A percentile compares a stretch with the other conserved stretches of the same genome.
Conservation (phyloP, 768 basidiomycete species). For the Suillus subluteus region DNA sequence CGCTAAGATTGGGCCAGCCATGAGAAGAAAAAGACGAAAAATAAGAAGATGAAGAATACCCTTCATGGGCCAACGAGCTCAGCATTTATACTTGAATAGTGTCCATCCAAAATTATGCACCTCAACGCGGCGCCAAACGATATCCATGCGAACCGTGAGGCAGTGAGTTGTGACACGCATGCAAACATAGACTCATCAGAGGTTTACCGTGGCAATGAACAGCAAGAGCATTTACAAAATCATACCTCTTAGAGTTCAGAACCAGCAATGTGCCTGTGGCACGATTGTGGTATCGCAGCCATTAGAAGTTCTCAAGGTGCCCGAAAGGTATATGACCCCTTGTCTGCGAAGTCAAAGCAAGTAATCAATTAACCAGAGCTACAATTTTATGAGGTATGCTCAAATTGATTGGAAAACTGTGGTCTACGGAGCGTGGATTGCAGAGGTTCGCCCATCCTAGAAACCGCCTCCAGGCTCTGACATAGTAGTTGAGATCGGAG, state of each 20-base stretch:
- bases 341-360: slow-evolving; percentile 76
- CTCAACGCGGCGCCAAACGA: too few relatives aligned
- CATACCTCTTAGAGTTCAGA: background rate
- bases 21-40: background rate
- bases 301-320: slow-evolving; percentile 41
- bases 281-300: background rate
- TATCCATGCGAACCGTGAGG: slow-evolving; percentile 3
- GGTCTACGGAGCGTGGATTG: slow-evolving; percentile 16
- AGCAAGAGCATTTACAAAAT: background rate
- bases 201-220: background rate
- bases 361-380: slow-evolving; percentile 51
- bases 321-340: slow-evolving; percentile 79
- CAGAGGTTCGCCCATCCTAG: slow-evolving; percentile 17
- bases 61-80: background rate
- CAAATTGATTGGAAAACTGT: slow-evolving; percentile 24
- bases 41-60: background rate
- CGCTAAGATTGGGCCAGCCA: background rate
- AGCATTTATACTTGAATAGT: background rate
- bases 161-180: background rate
- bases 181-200: background rate
- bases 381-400: slow-evolving; percentile 40
- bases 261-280: background rate
- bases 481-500: slow-evolving; percentile 34
- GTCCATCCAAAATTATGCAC: background rate
- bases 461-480: slow-evolving; percentile 31